These are phyloP conservation scores for Trichoderma citrinoviride DNA, from an alignment of 2,329 filamentous ascomycete species.

Conservation along the genomic window DNA sequence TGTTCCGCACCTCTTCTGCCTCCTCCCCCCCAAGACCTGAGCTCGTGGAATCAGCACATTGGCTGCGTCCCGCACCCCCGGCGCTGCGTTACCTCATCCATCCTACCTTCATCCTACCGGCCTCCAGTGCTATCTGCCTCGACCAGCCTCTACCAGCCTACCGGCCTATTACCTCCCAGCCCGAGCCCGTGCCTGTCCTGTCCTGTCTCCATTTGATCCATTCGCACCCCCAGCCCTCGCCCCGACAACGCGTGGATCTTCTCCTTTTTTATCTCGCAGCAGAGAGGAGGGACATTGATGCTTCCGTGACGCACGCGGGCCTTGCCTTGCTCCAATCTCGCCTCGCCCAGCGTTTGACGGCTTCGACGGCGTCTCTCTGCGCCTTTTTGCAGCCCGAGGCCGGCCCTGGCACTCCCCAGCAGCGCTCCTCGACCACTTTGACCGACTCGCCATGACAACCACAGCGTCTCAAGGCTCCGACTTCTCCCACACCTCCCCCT, in stretches of 20 bases:
- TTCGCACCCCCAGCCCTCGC: constrained; percentile 17
- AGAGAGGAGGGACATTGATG: constrained; percentile 19
- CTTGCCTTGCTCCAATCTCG: constrained; percentile 18
- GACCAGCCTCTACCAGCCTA: no score
- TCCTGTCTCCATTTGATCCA: neutral
- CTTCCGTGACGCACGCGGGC: constrained; percentile 20
- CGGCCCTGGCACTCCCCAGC: neutral
- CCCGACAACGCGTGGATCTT: constrained; percentile 20
- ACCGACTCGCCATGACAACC: constrained; percentile 33
- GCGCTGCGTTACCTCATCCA: constrained; percentile 20
- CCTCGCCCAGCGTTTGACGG: constrained; percentile 17
- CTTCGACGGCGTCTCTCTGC: neutral
- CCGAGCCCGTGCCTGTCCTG: no score
- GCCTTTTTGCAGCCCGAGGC: constrained; percentile 8
- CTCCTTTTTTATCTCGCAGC: constrained; percentile 21
- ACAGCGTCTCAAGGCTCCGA: constrained; percentile 26
- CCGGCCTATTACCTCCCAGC: neutral
- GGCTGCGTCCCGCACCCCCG: neutral
- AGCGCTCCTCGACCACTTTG: constrained; percentile 4
- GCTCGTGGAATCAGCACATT: no score
- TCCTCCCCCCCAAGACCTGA: neutral
- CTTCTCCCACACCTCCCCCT: constrained; percentile 27
- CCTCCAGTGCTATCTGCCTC: no score
- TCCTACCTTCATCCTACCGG: neutral
- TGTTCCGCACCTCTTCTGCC: neutral